Percentiles rank a stretch among this genome's conserved stretches.
These are phyloP conservation scores for Pleodorina starrii DNA, from an alignment of 139 green algal species.

Conservation along the genomic window DNA sequence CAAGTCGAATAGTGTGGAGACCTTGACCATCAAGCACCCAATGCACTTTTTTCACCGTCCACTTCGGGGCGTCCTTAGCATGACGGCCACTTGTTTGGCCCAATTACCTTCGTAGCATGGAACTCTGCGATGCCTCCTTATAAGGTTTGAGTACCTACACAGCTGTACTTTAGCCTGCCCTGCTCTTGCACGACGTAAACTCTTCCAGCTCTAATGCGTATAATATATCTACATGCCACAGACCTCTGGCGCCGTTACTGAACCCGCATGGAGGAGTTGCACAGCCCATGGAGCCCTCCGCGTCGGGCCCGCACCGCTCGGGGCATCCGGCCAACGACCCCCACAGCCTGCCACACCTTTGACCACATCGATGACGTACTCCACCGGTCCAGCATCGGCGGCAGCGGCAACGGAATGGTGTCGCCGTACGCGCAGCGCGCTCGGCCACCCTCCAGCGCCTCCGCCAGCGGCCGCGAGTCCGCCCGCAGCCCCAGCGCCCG, in stretches of 20 bases:
- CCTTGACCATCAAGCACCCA: background rate
- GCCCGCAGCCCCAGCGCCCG: background rate
- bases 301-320: background rate
- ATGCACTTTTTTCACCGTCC: no score
- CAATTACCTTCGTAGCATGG: no score
- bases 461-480: background rate
- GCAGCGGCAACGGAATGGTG: background rate
- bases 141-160: no score
- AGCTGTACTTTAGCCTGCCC: no score
- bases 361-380: background rate
- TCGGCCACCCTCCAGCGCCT: background rate
- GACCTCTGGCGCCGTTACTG: background rate
- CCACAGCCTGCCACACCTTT: background rate
- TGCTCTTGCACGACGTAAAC: no score
- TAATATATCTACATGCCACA: background rate
- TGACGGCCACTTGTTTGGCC: no score
- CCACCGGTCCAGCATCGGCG: background rate
- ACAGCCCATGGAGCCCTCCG: slow-evolving; percentile 25
- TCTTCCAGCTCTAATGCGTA: background rate
- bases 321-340: slow-evolving; percentile 2
- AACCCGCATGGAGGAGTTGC: slow-evolving; percentile 11
- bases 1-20: background rate
- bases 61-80: no score
- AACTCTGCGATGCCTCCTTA: no score
- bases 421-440: slow-evolving; percentile 6